Percentiles rank a stretch among this genome's conserved stretches.
Conservation (phyloP, 2,329 filamentous ascomycete species). For the Apiospora saccharicola region DNA sequence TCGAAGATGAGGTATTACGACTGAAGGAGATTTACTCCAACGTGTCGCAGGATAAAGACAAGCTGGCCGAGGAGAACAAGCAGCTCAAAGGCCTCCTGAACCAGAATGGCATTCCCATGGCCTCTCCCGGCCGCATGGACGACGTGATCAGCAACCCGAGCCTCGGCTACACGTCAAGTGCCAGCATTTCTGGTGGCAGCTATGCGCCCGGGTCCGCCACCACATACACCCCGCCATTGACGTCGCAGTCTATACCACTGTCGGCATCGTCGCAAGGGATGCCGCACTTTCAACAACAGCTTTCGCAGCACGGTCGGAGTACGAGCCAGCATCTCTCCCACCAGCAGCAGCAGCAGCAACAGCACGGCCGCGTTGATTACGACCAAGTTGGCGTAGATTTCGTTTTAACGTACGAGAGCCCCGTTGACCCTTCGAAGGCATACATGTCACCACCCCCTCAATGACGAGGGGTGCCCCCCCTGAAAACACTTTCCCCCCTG, state of each 20-base stretch:
- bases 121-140: constrained; percentile 45
- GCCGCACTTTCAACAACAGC: constrained; percentile 32
- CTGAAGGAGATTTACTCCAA: constrained; percentile 85
- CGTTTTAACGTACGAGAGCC: constrained; percentile 82
- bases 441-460: constrained; percentile 71
- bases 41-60: constrained; percentile 77
- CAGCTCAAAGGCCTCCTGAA: constrained; percentile 68
- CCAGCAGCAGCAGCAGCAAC: constrained; percentile 38
- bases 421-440: constrained; percentile 62
- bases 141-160: constrained; percentile 56
- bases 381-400: constrained; percentile 89
- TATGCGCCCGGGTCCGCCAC: constrained; percentile 58
- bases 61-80: constrained; percentile 79
- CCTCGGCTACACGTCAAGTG: constrained; percentile 57
- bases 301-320: constrained; percentile 40
- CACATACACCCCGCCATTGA: constrained; percentile 57
- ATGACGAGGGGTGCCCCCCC: constrained; percentile 43
- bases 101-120: constrained; percentile 58
- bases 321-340: constrained; percentile 31
- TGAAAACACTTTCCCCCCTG: neutral
- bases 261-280: constrained; percentile 41
- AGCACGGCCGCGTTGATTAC: constrained; percentile 66
- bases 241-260: constrained; percentile 53
- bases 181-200: constrained; percentile 67
- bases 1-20: constrained; percentile 90